These are phyloP conservation scores for Dioszegia aurantiaca DNA, from an alignment of 768 basidiomycete species.

Conservation along the genomic window DNA sequence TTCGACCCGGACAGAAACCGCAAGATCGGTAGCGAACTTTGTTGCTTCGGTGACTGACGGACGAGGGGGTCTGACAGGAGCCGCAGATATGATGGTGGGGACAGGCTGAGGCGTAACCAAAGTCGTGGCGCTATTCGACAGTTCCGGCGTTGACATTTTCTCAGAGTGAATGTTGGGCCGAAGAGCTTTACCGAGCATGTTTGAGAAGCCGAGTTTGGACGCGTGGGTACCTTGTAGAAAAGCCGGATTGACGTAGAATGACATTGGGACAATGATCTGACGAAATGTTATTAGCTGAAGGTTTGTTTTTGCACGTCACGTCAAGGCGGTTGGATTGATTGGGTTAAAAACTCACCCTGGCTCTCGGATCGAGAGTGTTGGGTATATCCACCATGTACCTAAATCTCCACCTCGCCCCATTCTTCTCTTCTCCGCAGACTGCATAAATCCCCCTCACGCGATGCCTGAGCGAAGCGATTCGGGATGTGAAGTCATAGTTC, in stretches of 20 bases:
- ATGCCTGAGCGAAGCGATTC: slow-evolving; percentile 68
- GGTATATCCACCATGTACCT: slow-evolving; percentile 73
- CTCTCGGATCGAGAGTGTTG: slow-evolving; percentile 60
- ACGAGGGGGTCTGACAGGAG: no score
- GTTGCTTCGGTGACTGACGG: no score
- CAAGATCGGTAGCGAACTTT: background rate
- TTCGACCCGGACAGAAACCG: background rate
- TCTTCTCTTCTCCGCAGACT: slow-evolving; percentile 64
- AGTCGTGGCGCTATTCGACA: background rate
- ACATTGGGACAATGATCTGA: slow-evolving; percentile 26
- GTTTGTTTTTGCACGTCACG: no score
- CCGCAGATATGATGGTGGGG: no score
- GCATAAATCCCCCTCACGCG: slow-evolving; percentile 73
- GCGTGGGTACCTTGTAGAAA: slow-evolving; percentile 11
- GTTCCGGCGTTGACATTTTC: slow-evolving; percentile 4
- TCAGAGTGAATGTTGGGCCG: slow-evolving; percentile 9
- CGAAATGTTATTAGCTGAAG: background rate
- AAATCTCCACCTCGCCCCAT: slow-evolving; percentile 68
- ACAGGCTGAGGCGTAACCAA: background rate
- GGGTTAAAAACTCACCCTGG: slow-evolving; percentile 59
- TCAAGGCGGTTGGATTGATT: no score
- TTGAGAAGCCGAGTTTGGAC: background rate
- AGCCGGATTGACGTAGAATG: slow-evolving; percentile 20
- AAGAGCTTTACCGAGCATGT: slow-evolving; percentile 9
- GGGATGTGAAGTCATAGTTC: slow-evolving; percentile 69